Percentiles rank a stretch among this genome's conserved stretches.
Conservation (phyloP, 2,329 filamentous ascomycete species). For the Colletotrichum graminicola region DNA sequence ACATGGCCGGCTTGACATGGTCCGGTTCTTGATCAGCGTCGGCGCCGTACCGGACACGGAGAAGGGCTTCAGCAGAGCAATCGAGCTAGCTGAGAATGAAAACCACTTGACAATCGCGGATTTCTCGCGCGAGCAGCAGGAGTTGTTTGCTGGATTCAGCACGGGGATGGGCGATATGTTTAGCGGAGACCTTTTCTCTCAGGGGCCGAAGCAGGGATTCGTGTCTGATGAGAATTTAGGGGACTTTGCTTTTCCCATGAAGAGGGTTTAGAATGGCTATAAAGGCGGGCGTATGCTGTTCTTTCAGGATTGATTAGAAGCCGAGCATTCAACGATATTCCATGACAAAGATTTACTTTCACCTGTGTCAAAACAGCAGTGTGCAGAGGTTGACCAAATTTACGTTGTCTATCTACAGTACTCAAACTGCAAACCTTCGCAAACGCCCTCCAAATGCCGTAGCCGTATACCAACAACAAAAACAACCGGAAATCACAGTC, state of each 20-base stretch:
- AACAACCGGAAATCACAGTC: neutral
- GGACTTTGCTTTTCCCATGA: neutral
- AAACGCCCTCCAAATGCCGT: neutral
- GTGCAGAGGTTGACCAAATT: neutral
- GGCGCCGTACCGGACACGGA: neutral
- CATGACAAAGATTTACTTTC: no score
- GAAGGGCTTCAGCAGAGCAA: neutral
- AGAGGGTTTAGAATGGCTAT: no score
- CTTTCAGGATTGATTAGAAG: no score
- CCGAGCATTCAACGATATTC: no score
- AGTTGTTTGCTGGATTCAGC: neutral
- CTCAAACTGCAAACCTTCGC: neutral
- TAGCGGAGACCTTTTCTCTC: neutral
- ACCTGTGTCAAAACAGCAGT: no score
- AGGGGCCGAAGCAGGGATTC: neutral
- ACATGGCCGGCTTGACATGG: conserved; percentile 5
- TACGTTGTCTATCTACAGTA: neutral
- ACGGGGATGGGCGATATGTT: neutral
- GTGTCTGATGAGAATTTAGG: neutral
- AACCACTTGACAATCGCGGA: neutral
- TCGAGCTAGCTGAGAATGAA: neutral
- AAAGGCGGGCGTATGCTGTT: no score
- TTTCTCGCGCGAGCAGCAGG: neutral
- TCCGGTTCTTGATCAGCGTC: neutral
- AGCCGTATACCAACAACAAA: neutral